Evolutionary conservation across 257 asterid species (phyloP), one percentile per base, ranked within the genome.

Genomic region (Solanum peruvianum): DNA sequence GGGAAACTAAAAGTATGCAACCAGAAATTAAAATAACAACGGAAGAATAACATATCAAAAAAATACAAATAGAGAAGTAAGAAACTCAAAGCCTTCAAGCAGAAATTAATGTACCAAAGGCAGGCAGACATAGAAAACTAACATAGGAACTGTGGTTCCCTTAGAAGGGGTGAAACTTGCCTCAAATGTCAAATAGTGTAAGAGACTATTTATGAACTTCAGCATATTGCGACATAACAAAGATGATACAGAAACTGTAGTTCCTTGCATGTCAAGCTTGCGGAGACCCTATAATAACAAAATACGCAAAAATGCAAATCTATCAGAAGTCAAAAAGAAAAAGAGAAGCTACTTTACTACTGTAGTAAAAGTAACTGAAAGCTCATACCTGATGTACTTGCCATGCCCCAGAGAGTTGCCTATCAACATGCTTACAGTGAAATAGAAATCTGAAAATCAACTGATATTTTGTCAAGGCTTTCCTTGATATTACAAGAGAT

Each of bases 401-500:
- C 99, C 99, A 97, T 88, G 99, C 98, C 25, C 96, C 97, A 91
- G 98, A 95, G 88, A 97, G 99, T 91, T 97, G 99, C 87, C 99
- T 90, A 87, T 95, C 94, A 86, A 97, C 99, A 89, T 95, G 97
- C 93, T 97, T 97, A 91, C 98, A 96, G 92, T 92, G 98, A 90
- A 97, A 97, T 90, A 97, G 92, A 88, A 93, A 93, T 88, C 97
- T 95, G 83, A 95, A 97, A 88, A 97, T 94, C 86, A 97, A 91
- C 91, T 97, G 99, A 89, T 97, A 97, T 87, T 95, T 97, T 86
- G 98, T 95, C 90, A 94, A 90, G 77, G 99, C 92, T 90, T 97
- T 97, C 86, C 96, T 92, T 86, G 99, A 94, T 90, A 97, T 95
- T 82, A 97, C 98, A 52, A 97, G 98, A 71, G 99, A 97, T 87